Percentiles rank a stretch among this genome's conserved stretches.
Evolutionary conservation across 2,329 filamentous ascomycete genomes (phyloP).

Genomic region (Fonsecaea erecta): DNA sequence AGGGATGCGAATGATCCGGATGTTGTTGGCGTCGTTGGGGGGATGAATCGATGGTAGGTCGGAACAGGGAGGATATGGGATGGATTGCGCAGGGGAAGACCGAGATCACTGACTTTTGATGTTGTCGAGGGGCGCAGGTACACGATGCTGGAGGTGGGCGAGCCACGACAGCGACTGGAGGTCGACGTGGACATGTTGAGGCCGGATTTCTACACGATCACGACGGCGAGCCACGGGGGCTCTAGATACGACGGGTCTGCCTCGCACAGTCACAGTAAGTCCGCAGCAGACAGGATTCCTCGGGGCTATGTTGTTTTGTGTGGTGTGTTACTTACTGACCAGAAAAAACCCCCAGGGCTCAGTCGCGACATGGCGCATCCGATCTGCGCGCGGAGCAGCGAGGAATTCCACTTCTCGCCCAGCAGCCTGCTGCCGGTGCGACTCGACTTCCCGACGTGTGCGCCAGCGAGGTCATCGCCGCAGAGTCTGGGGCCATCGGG

Average conservation of each 20-base stretch:
- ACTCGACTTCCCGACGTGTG: conserved; percentile 40
- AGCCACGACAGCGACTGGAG: conserved; percentile 38
- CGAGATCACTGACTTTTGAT: background rate
- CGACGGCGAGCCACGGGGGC: conserved; percentile 40
- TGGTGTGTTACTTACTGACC: background rate
- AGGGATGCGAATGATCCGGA: conserved; percentile 34
- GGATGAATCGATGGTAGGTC: conserved; percentile 15
- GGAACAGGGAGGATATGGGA: too few relatives aligned
- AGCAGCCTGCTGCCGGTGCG: conserved; percentile 25
- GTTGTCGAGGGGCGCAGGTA: conserved; percentile 33
- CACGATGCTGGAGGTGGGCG: conserved; percentile 37
- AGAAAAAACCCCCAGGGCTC: conserved; percentile 30
- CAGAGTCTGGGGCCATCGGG: conserved; percentile 40
- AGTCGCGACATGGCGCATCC: conserved; percentile 36
- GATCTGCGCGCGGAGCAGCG: conserved; percentile 37
- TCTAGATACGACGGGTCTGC: conserved; percentile 39
- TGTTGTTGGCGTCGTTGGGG: conserved; percentile 28
- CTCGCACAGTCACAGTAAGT: conserved; percentile 37
- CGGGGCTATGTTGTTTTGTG: background rate
- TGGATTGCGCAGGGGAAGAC: too few relatives aligned
- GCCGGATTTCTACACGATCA: conserved; percentile 41
- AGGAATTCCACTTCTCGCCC: conserved; percentile 33
- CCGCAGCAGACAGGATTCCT: too few relatives aligned
- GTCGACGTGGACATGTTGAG: conserved; percentile 42
- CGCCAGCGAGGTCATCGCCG: conserved; percentile 38